Base-by-base conservation (phyloP, 2,329 filamentous ascomycete species). In the Coleophoma eucalyptorum region DNA sequence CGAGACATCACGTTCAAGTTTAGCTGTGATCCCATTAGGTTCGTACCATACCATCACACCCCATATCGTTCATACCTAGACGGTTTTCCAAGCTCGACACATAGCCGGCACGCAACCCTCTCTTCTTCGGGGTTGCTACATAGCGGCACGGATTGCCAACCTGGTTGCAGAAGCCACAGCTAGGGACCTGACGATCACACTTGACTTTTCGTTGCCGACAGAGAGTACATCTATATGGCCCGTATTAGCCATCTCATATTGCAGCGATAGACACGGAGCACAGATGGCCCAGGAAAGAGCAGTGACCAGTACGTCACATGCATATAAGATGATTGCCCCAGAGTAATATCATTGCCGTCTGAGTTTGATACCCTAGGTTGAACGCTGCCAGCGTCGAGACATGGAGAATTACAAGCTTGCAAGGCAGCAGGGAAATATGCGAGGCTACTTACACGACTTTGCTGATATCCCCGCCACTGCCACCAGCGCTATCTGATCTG, bases 51-150 rank as follows among this genome's bases (percentile, higher is more conserved):
- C 11, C 11, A 32, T 21, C 5, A 16, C 7, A 3, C 5, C 8
- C 18, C 11, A 11, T n/a, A 42, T 26, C 16, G 31, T 20, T 50
- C 59, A 12, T 49, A 69, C 67, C 60, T 47, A 70, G 55, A 26
- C 69, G 58, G 47, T 61, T 58, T 54, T 71, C 69, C 11, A 70
- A 54, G 33, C 64, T 56, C 12, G 67, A 65, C 5, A 71, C 68
- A 55, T 70, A 71, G n/a, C 69, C 69, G 19, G 69, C 63, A 11
- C 63, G 54, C 10, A 65, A 53, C 13, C 63, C 63, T 15, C 58
- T 56, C 52, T 65, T 66, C 50, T 58, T 61, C 20, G 59, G 53
- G 26, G 58, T 50, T 10, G 49, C 34, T 4, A 60, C 53, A 54
- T 65, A 64, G 16, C 56, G 47, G 50, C 62, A 64, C 16, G 48